phyloP scores from a whole-genome alignment of 306 rosid species.

The Cajanus cajan region DNA sequence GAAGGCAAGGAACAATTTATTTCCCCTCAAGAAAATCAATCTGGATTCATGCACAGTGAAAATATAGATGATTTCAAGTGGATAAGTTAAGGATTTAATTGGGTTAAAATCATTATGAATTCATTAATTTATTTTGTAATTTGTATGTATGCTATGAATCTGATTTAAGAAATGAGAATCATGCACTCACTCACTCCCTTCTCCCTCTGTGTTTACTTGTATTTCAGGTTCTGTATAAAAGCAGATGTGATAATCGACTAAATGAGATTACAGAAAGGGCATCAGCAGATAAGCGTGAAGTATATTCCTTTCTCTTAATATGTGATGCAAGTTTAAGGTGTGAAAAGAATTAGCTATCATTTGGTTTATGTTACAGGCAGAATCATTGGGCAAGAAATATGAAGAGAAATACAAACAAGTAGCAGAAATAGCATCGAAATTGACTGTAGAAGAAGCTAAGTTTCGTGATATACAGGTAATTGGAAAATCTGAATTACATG shows the following conservation, averaged over 20 bases:
- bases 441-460: conserved; percentile 88
- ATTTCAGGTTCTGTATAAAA: conserved; percentile 79
- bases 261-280: conserved; percentile 98
- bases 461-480: conserved; percentile 89
- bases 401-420: conserved; percentile 96
- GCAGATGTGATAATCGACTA: conserved; percentile 88
- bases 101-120: not conserved
- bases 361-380: conserved; percentile 63
- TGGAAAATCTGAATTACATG: conserved; percentile 15
- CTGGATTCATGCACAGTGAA: not conserved
- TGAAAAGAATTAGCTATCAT: conserved; percentile 20
- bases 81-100: conserved; percentile 20
- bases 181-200: conserved; percentile 10
- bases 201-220: conserved; percentile 15
- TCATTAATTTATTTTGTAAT: not conserved
- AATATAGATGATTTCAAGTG: conserved; percentile 7
- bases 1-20: not conserved
- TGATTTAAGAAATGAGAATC: not conserved
- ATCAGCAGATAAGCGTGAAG: conserved; percentile 92
- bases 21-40: not conserved
- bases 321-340: conserved; percentile 17
- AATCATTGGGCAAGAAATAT: conserved; percentile 70
- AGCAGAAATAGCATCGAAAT: conserved; percentile 84
- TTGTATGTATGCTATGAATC: conserved; percentile 20
- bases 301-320: conserved; percentile 34